Evolutionary conservation across 495 filamentous ascomycete species (phyloP).

Genomic region (Hyaloscypha hepaticicola): DNA sequence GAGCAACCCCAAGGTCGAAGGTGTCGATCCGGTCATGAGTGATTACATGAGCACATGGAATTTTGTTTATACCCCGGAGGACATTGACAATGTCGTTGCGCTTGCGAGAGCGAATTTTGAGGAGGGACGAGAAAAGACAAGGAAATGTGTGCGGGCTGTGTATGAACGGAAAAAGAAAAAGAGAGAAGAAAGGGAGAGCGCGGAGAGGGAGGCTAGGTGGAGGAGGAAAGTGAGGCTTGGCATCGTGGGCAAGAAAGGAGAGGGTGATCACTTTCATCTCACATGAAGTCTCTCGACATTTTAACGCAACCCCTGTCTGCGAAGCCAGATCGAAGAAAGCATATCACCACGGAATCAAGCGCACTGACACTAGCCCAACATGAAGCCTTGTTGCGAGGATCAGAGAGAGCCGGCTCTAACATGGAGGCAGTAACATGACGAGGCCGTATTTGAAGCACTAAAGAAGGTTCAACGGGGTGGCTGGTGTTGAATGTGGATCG

Average conservation of each 20-base stretch:
- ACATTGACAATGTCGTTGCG: conserved; percentile 77
- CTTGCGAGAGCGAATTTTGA: conserved; percentile 85
- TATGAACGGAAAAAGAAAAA: conserved; percentile 84
- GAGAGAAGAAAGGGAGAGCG: conserved; percentile 58
- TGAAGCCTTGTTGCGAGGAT: background rate
- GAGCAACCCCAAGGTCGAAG: conserved; percentile 72
- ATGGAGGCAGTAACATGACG: background rate
- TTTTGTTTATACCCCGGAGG: conserved; percentile 85
- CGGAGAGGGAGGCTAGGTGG: conserved; percentile 46
- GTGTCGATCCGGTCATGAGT: conserved; percentile 73
- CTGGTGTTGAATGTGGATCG: background rate
- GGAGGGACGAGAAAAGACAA: conserved; percentile 73
- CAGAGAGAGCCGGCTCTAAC: background rate
- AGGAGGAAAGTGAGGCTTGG: conserved; percentile 44
- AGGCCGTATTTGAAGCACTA: background rate
- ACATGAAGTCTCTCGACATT: conserved; percentile 18
- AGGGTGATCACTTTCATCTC: conserved; percentile 49
- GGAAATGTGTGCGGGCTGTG: conserved; percentile 78
- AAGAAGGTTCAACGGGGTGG: background rate
- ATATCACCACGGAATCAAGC: background rate
- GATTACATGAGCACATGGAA: conserved; percentile 97
- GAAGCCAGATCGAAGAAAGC: background rate
- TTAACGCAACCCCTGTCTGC: background rate
- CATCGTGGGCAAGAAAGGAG: conserved; percentile 40
- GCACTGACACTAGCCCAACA: background rate